Base-by-base conservation (phyloP, 1,284 basidiomycete genomes). In the Rhodotorula sp. region DNA sequence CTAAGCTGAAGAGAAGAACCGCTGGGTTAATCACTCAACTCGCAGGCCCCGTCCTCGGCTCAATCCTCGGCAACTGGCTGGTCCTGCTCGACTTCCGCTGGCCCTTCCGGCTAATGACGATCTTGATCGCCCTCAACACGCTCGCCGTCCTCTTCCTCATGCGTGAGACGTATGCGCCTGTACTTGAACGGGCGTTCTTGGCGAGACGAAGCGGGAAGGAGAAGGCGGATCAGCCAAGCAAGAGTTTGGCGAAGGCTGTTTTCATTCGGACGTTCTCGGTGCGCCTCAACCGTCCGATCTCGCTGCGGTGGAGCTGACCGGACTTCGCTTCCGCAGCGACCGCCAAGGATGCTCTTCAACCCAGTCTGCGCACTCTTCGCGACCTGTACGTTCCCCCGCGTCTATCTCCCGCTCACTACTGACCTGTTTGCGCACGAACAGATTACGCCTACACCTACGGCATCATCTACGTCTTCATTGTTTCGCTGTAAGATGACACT, bases 401-500 rank as follows among this genome's bases (percentile, higher is more conserved):
- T 51, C n/a, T 2, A 24, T 28, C 40, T 44, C 8, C 24, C 16
- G 15, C 28, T 59, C 8, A 13, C 58, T 28, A 22, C 26, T 18
- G 24, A 40, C 34, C 56, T 15, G 47, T 15, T 22, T n/a, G 40
- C 44, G 20, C 16, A 79, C 78, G 5, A 56, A 15, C 78, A 52
- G 83, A 84, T 73, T 82, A 83, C 63, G 81, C 82, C 0, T 84
- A 82, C 72, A 78, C 82, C 59, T 84, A 83, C 67, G 81, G 81
- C 46, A 76, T 80, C 60, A 81, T 82, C 52, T 82, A 81, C 68
- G 59, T 83, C 24, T 81, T 81, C 67, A 78, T 83, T 56, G 79
- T 83, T 40, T 78, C 79, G 13, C 73, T 77, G 63, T 67, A 8
- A 9, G 7, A 4, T 31, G 6, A 34, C 34, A 34, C 5, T n/a